phyloP scores from a whole-genome alignment of 306 rosid species.

The Dalbergia cultrata region DNA sequence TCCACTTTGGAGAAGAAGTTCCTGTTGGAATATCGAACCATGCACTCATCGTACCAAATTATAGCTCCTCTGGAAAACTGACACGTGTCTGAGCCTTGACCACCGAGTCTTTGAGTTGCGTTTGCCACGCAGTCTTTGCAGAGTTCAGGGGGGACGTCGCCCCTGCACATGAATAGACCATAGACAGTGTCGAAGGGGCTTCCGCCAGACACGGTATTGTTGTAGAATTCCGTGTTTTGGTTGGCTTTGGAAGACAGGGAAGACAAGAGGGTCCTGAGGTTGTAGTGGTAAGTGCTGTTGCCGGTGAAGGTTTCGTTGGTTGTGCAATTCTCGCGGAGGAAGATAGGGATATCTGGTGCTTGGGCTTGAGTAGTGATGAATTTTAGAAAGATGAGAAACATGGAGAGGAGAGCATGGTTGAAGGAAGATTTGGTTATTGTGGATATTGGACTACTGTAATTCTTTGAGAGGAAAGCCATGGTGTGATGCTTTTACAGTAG shows the following conservation, averaged over 20 bases:
- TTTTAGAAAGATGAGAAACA: slow-evolving; percentile 6
- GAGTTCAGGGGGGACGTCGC: slow-evolving; percentile 32
- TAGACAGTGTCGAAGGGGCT: slow-evolving; percentile 18
- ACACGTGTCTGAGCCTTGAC: background rate
- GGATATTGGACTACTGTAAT: too few relatives aligned
- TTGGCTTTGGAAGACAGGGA: slow-evolving; percentile 50
- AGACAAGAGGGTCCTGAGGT: slow-evolving; percentile 49
- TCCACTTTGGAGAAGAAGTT: slow-evolving; percentile 34
- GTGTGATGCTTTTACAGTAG: background rate
- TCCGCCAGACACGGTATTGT: slow-evolving; percentile 37
- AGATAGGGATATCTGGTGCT: slow-evolving; percentile 25
- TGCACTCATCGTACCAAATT: slow-evolving; percentile 43
- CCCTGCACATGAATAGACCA: slow-evolving; percentile 45
- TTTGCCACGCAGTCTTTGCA: slow-evolving; percentile 34
- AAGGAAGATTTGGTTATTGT: background rate
- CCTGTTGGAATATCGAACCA: slow-evolving; percentile 40
- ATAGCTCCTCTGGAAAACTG: slow-evolving; percentile 1
- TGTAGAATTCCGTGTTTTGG: slow-evolving; percentile 36
- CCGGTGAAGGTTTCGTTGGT: slow-evolving; percentile 23
- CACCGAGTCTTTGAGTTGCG: slow-evolving; percentile 1
- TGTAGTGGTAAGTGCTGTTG: slow-evolving; percentile 49
- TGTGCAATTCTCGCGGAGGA: slow-evolving; percentile 38
- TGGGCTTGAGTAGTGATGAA: background rate
- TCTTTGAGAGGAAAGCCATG: background rate
- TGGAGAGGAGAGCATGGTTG: background rate